Conservation (phyloP, 441 rosid species). For the Metrosideros polymorpha region DNA sequence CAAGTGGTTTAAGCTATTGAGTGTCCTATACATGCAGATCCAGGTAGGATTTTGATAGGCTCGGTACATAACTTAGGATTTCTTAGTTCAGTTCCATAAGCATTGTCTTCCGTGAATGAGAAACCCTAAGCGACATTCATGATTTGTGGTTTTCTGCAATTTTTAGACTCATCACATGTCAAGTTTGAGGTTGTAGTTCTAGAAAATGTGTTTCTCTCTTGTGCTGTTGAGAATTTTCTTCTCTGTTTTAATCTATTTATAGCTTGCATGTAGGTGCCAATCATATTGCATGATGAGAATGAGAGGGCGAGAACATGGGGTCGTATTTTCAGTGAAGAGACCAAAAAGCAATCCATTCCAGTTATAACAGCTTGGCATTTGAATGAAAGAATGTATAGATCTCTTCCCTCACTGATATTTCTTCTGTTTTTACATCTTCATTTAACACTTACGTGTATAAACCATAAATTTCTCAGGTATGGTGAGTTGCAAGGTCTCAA, state of each 20-base stretch:
- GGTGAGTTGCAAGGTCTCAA: slow-evolving; percentile 95
- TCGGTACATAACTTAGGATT: background rate
- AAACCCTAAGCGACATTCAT: background rate
- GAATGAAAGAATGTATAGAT: slow-evolving; percentile 86
- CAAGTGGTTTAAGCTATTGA: background rate
- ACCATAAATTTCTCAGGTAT: slow-evolving; percentile 39
- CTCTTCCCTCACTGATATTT: background rate
- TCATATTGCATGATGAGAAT: slow-evolving; percentile 60
- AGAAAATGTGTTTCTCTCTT: background rate
- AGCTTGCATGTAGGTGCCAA: slow-evolving; percentile 55
- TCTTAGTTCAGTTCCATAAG: background rate
- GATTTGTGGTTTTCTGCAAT: background rate
- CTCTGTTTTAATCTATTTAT: background rate
- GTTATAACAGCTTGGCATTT: slow-evolving; percentile 90
- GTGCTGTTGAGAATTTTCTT: background rate
- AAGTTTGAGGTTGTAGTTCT: background rate
- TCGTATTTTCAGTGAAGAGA: slow-evolving; percentile 76
- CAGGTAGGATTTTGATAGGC: background rate
- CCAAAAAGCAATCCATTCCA: slow-evolving; percentile 70
- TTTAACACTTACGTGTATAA: background rate
- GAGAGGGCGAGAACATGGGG: slow-evolving; percentile 84
- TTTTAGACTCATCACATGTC: background rate
- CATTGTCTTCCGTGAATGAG: background rate
- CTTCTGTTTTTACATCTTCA: background rate
- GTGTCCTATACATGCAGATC: background rate